phyloP scores from a whole-genome alignment of 2,329 filamentous ascomycete species.

The Ophiostoma ulmi region DNA sequence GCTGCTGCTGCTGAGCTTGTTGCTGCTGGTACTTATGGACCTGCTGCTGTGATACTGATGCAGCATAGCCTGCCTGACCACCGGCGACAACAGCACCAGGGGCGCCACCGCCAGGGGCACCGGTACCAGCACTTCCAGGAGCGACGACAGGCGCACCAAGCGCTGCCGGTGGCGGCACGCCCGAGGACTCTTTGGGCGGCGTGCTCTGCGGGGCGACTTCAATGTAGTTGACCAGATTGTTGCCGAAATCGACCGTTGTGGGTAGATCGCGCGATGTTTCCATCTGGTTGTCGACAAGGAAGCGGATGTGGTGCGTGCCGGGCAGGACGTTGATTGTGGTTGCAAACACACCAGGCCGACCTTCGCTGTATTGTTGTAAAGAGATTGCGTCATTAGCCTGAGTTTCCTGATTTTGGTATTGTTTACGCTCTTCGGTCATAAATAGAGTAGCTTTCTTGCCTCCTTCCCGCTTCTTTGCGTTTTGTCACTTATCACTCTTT shows the following conservation, averaged over 20 bases:
- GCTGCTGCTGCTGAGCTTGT: background rate
- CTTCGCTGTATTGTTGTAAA: slow-evolving; percentile 39
- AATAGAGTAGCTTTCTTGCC: background rate
- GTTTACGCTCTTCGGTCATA: background rate
- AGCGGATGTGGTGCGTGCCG: slow-evolving; percentile 94
- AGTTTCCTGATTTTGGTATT: background rate
- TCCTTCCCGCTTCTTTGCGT: background rate
- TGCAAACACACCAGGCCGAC: slow-evolving; percentile 60
- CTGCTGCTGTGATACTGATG: slow-evolving; percentile 27
- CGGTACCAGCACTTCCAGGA: slow-evolving; percentile 31
- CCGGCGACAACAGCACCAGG: background rate
- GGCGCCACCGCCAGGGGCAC: background rate
- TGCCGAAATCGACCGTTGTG: slow-evolving; percentile 95
- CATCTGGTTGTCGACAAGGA: slow-evolving; percentile 92
- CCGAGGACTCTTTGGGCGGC: slow-evolving; percentile 32
- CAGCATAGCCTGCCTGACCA: background rate
- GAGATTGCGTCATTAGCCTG: slow-evolving; percentile 10
- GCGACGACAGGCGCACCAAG: slow-evolving; percentile 26
- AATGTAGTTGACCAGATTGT: slow-evolving; percentile 97
- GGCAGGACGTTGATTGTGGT: slow-evolving; percentile 78
- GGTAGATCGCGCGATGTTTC: slow-evolving; percentile 79
- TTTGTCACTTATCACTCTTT: slow-evolving; percentile 14
- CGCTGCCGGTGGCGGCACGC: background rate
- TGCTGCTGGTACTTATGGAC: slow-evolving; percentile 30
- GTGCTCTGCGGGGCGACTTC: slow-evolving; percentile 79